Evolutionary conservation across 2,329 filamentous ascomycete genomes (phyloP).

Genomic region (Didymellaceae sp.): DNA sequence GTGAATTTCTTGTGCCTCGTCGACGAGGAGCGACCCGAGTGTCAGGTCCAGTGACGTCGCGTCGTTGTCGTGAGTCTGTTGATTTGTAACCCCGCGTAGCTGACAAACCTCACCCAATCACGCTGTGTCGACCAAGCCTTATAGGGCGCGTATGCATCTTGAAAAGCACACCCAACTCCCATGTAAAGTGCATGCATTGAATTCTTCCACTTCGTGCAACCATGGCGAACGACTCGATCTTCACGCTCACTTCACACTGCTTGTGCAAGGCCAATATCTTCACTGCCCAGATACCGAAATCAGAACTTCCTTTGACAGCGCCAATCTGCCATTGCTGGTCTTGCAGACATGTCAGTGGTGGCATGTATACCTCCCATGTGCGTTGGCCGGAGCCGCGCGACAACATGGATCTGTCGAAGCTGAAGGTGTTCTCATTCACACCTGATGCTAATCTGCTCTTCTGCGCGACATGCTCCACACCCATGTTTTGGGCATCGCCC

Average conservation of each 20-base stretch:
- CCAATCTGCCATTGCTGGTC: conserved; percentile 59
- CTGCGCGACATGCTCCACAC: conserved; percentile 54
- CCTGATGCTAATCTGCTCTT: conserved; percentile 46
- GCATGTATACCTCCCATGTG: conserved; percentile 48
- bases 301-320: conserved; percentile 52
- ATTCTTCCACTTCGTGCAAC: no score
- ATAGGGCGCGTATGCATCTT: neutral
- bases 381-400: conserved; percentile 49
- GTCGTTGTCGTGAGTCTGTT: conserved; percentile 15
- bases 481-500: conserved; percentile 51
- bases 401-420: conserved; percentile 35
- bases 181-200: no score
- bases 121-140: neutral
- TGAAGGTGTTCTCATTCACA: conserved; percentile 51
- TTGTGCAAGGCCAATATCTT: conserved; percentile 56
- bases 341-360: conserved; percentile 56
- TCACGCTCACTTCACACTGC: conserved; percentile 51
- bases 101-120: conserved; percentile 22
- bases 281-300: conserved; percentile 40
- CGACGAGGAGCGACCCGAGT: neutral
- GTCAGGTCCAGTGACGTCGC: conserved; percentile 13
- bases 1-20: no score
- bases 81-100: conserved; percentile 24
- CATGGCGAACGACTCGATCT: conserved; percentile 15
- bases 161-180: neutral